phyloP scores from a whole-genome alignment of 148 eudicot genomes.

The Salicornia ramosissima region DNA sequence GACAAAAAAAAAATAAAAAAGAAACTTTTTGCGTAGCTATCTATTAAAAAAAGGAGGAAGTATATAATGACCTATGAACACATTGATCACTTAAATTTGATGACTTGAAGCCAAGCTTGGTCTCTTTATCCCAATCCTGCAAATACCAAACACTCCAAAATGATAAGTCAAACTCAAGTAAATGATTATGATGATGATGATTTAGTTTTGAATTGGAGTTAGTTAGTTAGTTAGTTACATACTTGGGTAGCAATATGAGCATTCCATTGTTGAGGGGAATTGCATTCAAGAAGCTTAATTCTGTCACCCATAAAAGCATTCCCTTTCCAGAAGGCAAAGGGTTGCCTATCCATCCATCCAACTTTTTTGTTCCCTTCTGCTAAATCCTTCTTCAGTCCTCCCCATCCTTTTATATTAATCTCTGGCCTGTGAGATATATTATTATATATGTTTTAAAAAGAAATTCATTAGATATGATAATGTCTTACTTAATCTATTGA shows the following conservation, averaged over 20 bases:
- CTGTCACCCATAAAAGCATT: conserved; percentile 51
- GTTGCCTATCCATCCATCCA: conserved; percentile 45
- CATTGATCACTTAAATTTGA: conserved; percentile 53
- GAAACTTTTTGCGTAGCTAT: too few species aligned
- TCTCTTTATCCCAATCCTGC: conserved; percentile 53
- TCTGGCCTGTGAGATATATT: conserved; percentile 44
- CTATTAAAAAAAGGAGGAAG: too few species aligned
- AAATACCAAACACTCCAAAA: neutral
- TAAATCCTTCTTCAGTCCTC: conserved; percentile 41
- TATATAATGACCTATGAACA: conserved; percentile 37
- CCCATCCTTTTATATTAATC: conserved; percentile 66
- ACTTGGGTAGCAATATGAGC: conserved; percentile 50
- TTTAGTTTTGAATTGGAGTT: neutral
- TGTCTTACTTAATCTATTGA: too few species aligned
- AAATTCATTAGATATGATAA: neutral
- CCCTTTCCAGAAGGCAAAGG: conserved; percentile 68
- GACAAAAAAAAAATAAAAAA: too few species aligned
- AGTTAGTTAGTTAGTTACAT: conserved; percentile 5
- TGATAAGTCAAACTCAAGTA: neutral
- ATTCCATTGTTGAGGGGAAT: conserved; percentile 46
- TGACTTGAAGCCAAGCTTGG: conserved; percentile 37
- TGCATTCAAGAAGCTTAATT: conserved; percentile 43
- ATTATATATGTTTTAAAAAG: neutral
- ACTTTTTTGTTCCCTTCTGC: conserved; percentile 46
- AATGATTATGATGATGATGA: neutral